Base-by-base conservation (phyloP, 2,329 filamentous ascomycete species). In the Xylaria sp. region DNA sequence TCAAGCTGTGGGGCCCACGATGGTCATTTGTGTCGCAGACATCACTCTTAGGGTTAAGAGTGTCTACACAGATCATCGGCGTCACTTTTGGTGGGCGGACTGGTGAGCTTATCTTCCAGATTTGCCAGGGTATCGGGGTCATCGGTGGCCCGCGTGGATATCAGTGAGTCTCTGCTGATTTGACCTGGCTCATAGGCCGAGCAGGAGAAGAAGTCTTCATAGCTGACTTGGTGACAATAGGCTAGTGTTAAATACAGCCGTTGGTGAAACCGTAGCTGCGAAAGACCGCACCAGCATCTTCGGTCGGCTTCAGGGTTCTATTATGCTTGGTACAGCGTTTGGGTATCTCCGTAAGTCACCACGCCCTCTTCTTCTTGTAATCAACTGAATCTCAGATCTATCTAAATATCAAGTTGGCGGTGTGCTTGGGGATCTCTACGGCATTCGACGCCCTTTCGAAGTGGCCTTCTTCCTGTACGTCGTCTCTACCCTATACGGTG, bases 81-180 rank as follows among this genome's bases (percentile, higher is more conserved):
- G 89, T 92, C 11, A 78, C 86, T 31, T 81, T 86, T 0, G 90
- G 90, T 1, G 86, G 86, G n/a, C 79, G 79, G 1, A 69, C 80
- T 0, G 90, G 90, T n/a, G 91, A 92, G 72, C 78, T 87, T 15
- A 89, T 92, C 31, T 86, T 92, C 33, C 90, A 93, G 76, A 78
- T 79, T 29, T 90, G 87, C 0, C 90, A 93, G 78, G 78, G 89
- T 17, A 89, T 92, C 61, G 91, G 89, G 0, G 81, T 92, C 17
- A 70, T 92, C 2, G 90, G 90, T 0, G 90, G 90, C 0, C 90
- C 90, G 0, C 86, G 86, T 0, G 90, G 90, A 0, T 92, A 92
- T 72, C 84, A 92, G 75, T 77, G 36, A 59, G 49, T 42, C 4
- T 20, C 20, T 27, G 22, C n/a, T 22, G 6, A 49, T 39, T 25